Evolutionary conservation across 495 filamentous ascomycete species (phyloP), one percentile per base, ranked within the genome.

Genomic region (Aspergillus olivimuriae): DNA sequence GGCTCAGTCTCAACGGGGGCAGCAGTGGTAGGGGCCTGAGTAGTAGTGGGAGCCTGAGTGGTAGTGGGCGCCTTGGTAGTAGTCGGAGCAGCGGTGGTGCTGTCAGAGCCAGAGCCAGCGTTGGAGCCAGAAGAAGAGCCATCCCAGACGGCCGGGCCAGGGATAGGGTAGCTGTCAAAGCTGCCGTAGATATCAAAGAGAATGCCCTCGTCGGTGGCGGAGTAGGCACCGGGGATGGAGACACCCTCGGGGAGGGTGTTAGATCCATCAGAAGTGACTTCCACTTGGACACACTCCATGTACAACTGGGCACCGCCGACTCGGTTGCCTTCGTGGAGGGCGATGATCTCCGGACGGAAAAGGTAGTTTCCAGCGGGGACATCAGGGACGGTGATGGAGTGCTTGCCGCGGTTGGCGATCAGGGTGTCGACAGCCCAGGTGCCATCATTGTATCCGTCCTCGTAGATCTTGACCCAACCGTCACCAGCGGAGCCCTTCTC

Each of bases 281-380:
- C 47, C 34, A 56, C 20, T 46, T 56, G 53, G 30, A 56, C 49
- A 34, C 53, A 56, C 46, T 56, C 53, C 53, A 56, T 56, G 53
- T 56, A 56, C 35, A 56, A 47, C 49, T 56, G 53, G 31, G 53
- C 53, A 26, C 53, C 53, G 8, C 39, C 43, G 36, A 50, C 23
- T 23, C 39, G 39, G 39, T 41, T 41, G 16, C 41, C 53, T 43
- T 51, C 48, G 46, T 56, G 53, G 15, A 56, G 49, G 46, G 43
- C 53, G 43, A 56, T 56, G 53, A 47, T 52, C 53, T 52, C 53
- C 2, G 53, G 53, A 19, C 53, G 53, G 43, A 56, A 47, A 23
- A 56, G 49, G 43, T 56, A 56, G 37, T 56, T 24, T 20, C 53
- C 53, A 24, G 53, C 49, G 14, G 49, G 46, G 35, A 56, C 38